Evolutionary conservation across 2,329 filamentous ascomycete species (phyloP), one percentile per base, ranked within the genome.

Genomic region (Microsporum audouinii): DNA sequence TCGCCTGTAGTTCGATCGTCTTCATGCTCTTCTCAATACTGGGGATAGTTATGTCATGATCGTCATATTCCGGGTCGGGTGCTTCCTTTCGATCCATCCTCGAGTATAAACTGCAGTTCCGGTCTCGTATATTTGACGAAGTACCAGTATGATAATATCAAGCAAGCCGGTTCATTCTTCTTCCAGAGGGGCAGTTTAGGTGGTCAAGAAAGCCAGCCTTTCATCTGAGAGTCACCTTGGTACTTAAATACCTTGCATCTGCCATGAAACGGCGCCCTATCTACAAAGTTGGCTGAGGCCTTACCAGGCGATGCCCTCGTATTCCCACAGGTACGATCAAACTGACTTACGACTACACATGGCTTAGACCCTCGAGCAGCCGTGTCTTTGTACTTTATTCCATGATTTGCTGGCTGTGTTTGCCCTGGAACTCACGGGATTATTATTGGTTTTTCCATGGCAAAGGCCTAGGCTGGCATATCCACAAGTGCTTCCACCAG

Each of bases 11-110:
- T 6, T 36, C 31, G n/a, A 34, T 36, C 12, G 12, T 23, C n/a
- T 55, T 55, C 29, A 55, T 34, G 51, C 51, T 55, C n/a, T 55
- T 55, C 31, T 55, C 51, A 36, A 55, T 12, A 14, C 51, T 36
- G n/a, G 51, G 51, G n/a, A 55, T 55, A 36, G 1, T n/a, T 55
- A 55, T 55, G 29, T 55, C 51, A 8, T 55, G 51, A 4, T 55
- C 51, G 6, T n/a, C 6, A 36, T 34, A 36, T 36, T 55, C 51
- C 23, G 33, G 51, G 17, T 55, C 23, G 4, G 29, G 51, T 1
- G 51, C 51, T 2, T 29, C 7, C 51, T 36, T 55, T 36, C 51
- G 51, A 3, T 55, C 51, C 51, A 55, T 55, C 29, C 14, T 36
- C 23, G 10, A n/a, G 51, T 47, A 23, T 17, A 23, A 3, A 47